Base-by-base conservation (phyloP, 148 eudicot genomes). In the Rhododendron henanense region DNA sequence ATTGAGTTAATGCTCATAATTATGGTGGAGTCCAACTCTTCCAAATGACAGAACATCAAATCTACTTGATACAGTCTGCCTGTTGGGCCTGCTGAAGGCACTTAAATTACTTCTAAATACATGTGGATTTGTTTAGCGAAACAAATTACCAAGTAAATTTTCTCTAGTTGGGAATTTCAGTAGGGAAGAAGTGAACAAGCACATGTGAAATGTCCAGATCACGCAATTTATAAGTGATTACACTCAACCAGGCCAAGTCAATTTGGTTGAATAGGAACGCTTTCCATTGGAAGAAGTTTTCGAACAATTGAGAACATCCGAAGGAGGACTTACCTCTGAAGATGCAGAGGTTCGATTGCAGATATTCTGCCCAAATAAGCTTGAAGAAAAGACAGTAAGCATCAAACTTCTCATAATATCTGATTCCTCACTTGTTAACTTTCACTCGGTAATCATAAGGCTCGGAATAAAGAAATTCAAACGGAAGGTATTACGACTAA, bases 361-460 rank as follows among this genome's bases (percentile, higher is more conserved):
- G 18, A 90, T 94, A 80, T 94, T 94, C 87, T 94, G 96, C 71
- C 92, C 89, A 82, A 93, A 94, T 90, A 93, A 90, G 87, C 95
- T 94, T 87, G 95, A 92, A 89, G 96, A 93, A 82, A 93, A 93
- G 82, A 85, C 92, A 16, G 96, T 94, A 88, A 83, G 93, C 84
- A 81, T 80, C 79, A 85, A 31, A 35, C 79, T 82, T 79, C 31
- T 74, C 2, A 59, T 61, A 41, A 21, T 7, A 87, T 83, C 14
- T 78, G 33, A 28, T 65, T 65, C 5, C 1, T 25, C 35, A 69
- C 75, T 69, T 13, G 37, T 69, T 69, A 7, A 19, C 67, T 39
- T 39, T 39, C 41, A 39, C 41, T 39, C 41, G 41, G 41, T 39
- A 39, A 39, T 39, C 41, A 5, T 5, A 39, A 53, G 39, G 41